Conservation (phyloP, 768 basidiomycete genomes). For the Serpula lacrymans region DNA sequence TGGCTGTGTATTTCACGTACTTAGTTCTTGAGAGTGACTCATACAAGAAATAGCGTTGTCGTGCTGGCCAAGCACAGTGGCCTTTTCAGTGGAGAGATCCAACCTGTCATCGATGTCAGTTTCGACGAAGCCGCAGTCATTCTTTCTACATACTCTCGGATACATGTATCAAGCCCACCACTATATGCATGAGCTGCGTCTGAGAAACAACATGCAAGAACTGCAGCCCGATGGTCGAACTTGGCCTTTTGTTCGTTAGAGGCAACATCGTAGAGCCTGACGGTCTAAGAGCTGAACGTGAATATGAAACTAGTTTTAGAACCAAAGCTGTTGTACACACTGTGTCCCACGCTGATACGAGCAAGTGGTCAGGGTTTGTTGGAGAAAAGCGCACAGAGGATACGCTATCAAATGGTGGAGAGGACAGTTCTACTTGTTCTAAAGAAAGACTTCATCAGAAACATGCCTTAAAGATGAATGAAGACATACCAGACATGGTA, state of each 20-base stretch:
- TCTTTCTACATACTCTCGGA: constrained; percentile 63
- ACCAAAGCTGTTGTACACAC: constrained; percentile 31
- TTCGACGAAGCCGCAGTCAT: neutral
- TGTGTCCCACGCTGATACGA: constrained; percentile 92
- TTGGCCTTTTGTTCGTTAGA: constrained; percentile 71
- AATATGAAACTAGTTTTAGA: constrained; percentile 10
- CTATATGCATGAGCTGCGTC: constrained; percentile 71
- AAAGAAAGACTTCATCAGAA: neutral
- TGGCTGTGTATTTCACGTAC: constrained; percentile 38
- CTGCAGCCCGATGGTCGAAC: constrained; percentile 85
- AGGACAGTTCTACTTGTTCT: constrained; percentile 46
- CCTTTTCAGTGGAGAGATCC: constrained; percentile 71
- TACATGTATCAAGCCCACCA: constrained; percentile 82
- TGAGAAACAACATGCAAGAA: constrained; percentile 76
- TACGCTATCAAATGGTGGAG: constrained; percentile 83
- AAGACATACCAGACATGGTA: neutral
- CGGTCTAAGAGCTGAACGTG: constrained; percentile 50
- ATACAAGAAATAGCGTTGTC: constrained; percentile 77
- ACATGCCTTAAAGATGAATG: neutral
- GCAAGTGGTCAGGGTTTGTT: constrained; percentile 67
- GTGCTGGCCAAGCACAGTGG: constrained; percentile 76
- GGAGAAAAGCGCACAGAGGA: constrained; percentile 82
- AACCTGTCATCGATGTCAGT: constrained; percentile 44
- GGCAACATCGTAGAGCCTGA: constrained; percentile 52
- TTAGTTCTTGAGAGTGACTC: constrained; percentile 60